Conservation (phyloP, 108 stramenopile genomes). For the Thalassiosira profunda region DNA sequence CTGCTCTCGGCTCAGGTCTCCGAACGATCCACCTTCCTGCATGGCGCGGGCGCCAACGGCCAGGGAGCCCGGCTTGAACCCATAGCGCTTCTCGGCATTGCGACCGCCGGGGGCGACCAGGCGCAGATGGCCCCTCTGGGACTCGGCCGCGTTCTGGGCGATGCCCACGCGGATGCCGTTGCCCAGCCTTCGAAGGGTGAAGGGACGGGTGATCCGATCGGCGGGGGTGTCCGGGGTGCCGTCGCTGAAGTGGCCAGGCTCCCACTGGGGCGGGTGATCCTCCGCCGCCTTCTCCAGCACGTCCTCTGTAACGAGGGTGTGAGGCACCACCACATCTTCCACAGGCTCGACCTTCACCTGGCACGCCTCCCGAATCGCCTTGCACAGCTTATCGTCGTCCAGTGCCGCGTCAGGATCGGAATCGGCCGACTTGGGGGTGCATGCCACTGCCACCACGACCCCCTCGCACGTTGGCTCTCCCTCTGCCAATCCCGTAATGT, state of each 20-base stretch:
- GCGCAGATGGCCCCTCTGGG: constrained; percentile 92
- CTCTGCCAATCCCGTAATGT: constrained; percentile 85
- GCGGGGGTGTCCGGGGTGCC: constrained; percentile 92
- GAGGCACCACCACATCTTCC: constrained; percentile 88
- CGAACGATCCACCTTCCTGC: constrained; percentile 99
- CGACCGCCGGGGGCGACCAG: constrained; percentile 94
- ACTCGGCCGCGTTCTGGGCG: constrained; percentile 83
- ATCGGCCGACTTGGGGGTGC: constrained; percentile 74
- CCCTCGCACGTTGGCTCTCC: constrained; percentile 62
- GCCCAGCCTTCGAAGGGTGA: constrained; percentile 82
- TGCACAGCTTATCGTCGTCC: constrained; percentile 74
- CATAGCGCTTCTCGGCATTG: constrained; percentile 86
- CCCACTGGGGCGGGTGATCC: constrained; percentile 75
- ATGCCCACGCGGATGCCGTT: constrained; percentile 91
- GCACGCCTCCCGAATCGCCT: constrained; percentile 83
- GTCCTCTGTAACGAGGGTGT: constrained; percentile 77
- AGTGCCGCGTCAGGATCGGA: constrained; percentile 53
- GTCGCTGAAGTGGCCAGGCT: constrained; percentile 78
- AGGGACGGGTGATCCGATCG: constrained; percentile 85
- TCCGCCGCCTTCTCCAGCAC: constrained; percentile 68
- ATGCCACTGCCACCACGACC: constrained; percentile 82
- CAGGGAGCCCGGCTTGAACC: constrained; percentile 82
- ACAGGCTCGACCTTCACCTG: constrained; percentile 81
- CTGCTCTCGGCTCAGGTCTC: constrained; percentile 94
- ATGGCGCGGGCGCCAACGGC: constrained; percentile 96